Conservation (phyloP, 495 filamentous ascomycete genomes). For the Xylaria longipes region DNA sequence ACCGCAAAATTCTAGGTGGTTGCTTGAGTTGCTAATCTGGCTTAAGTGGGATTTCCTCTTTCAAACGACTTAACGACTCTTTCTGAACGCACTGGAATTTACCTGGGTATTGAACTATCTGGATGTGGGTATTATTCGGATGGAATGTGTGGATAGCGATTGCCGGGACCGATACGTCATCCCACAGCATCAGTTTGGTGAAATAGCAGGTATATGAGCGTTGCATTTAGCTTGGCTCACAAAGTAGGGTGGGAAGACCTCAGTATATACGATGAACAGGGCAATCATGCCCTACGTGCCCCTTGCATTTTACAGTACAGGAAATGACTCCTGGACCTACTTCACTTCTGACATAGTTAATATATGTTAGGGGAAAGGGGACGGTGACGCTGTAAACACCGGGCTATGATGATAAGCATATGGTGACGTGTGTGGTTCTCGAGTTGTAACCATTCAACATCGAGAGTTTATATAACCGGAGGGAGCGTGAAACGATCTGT, state of each 20-base stretch:
- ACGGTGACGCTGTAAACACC: background rate
- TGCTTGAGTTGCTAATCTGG: background rate
- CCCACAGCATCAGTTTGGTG: background rate
- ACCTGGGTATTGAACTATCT: background rate
- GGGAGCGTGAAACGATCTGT: background rate
- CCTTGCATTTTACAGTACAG: too few relatives aligned
- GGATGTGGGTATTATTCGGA: background rate
- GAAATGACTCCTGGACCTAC: too few relatives aligned
- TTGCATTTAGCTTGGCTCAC: too few relatives aligned
- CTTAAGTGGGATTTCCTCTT: background rate
- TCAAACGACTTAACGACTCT: background rate
- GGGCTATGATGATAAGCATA: background rate
- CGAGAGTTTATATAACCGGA: background rate
- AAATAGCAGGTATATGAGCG: too few relatives aligned
- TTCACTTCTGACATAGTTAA: too few relatives aligned
- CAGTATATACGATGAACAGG: too few relatives aligned
- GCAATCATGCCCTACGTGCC: too few relatives aligned
- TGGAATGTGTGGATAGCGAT: background rate
- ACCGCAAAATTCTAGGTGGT: background rate
- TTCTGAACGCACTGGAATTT: background rate
- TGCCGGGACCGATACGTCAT: conserved; percentile 11
- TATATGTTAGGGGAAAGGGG: background rate
- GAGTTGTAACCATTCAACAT: background rate
- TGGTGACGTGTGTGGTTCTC: background rate
- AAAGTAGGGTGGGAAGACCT: too few relatives aligned